Base-by-base conservation (phyloP, 2,329 filamentous ascomycete genomes). In the Ceratocystis cubensis region DNA sequence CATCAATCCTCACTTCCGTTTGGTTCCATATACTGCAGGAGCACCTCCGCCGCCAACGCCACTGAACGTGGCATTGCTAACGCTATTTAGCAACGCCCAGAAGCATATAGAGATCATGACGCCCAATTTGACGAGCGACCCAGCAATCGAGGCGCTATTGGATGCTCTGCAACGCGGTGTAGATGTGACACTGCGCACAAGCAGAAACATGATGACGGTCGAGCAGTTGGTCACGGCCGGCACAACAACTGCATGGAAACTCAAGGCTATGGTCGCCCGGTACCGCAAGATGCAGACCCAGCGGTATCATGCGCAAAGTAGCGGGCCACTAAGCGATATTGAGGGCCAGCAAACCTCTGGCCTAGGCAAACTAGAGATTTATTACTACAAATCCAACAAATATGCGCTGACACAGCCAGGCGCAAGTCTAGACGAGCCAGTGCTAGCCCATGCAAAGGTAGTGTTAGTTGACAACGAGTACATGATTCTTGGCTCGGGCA, bases 211-310 rank as follows among this genome's bases (percentile, higher is more conserved):
- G 79, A 92, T 91, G 88, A 72, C 88, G 17, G 75, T 89, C 37
- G 90, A 95, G 75, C 90, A 95, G 73, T 77, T 94, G n/a, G 78
- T 90, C 28, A 94, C 89, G 0, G 86, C 88, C 0, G 87, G 87
- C 0, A 91, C 87, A 0, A 89, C 86, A 0, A 93, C 89, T 0
- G 79, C 83, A 0, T 78, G 82, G 69, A 88, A 86, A 69, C 72
- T 94, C 3, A 78, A 76, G 33, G 79, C 76, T 59, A 77, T 93
- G 7, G 78, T 86, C 2, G 80, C 79, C 57, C 76, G 78, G 28
- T 86, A 89, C 71, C 73, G 77, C 45, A 70, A 71, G 41, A 65
- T 75, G 44, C 67, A 70, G 25, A 64, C 50, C 25, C 10, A 63
- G 13, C 70, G 67, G 61, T 33, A 67, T 1, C 28, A 25, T 37